Conservation (phyloP, 148 eudicot genomes). For the Silene latifolia region DNA sequence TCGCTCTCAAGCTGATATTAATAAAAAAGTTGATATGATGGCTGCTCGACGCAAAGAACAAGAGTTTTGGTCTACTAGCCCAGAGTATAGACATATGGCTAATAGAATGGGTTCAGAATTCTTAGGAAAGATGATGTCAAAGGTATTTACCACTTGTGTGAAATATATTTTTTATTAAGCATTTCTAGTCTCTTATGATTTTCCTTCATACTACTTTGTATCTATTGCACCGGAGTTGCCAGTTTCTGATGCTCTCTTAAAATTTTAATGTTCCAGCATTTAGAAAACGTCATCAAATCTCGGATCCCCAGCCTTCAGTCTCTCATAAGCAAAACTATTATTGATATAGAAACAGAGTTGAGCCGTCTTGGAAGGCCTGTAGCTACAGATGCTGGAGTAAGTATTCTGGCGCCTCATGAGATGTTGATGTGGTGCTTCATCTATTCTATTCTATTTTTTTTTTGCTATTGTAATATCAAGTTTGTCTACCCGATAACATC, state of each 20-base stretch:
- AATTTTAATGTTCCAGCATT: conserved; percentile 53
- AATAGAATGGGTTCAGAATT: conserved; percentile 93
- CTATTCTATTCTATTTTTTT: not conserved
- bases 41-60: conserved; percentile 87
- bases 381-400: conserved; percentile 96
- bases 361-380: conserved; percentile 93
- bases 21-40: conserved; percentile 90
- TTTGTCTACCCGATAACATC: not conserved
- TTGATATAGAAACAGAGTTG: conserved; percentile 90
- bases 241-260: not conserved
- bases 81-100: conserved; percentile 86
- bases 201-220: not conserved
- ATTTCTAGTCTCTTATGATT: not conserved
- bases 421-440: not conserved
- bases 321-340: conserved; percentile 80
- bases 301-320: conserved; percentile 98
- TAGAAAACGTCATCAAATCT: conserved; percentile 94
- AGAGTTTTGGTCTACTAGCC: conserved; percentile 72
- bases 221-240: not conserved
- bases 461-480: not conserved
- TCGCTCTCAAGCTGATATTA: conserved; percentile 96
- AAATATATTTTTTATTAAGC: not conserved
- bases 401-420: conserved; percentile 23
- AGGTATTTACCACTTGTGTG: conserved; percentile 36
- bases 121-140: conserved; percentile 87